Evolutionary conservation across 768 basidiomycete species (phyloP), one percentile per base, ranked within the genome.

Genomic region (Leccinum boreale): DNA sequence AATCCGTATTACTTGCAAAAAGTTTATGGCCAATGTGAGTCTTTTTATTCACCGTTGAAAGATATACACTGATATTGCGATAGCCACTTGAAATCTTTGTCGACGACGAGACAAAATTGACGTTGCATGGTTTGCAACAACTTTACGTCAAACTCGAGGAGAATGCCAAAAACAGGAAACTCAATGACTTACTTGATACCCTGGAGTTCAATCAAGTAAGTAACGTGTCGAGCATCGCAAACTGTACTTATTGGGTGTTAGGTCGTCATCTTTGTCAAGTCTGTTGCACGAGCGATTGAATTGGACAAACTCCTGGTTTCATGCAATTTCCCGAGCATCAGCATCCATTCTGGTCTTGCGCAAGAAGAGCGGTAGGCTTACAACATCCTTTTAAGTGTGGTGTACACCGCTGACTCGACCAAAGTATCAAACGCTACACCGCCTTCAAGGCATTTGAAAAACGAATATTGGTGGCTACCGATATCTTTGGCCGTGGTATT

Each of bases 241-340:
- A 28, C 0, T 50, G 19, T 53, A 26, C 19, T 70, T 6, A 68
- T 33, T 6, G 12, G 15, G 28, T 29, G 15, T 29, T 52, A 98
- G 96, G 97, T 99, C 66, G 96, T 98, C 61, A 99, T 99, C 65
- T 99, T 99, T 63, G 97, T 99, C 58, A 99, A 98, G 75, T 98
- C 96, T 10, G 96, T 98, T 48, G 90, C 91, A 23, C 89, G 97
- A 62, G 97, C 96, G 2, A 94, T 94, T 57, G 94, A 98, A 74
- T 77, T 99, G 60, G 97, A 99, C 78, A 94, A 94, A 72, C 79
- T 99, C 7, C 79, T 99, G 36, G 90, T 95, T 23, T 93, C 94
- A 36, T 99, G 96, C 80, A 96, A 96, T 75, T 99, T 99, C 80
- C 97, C 97, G 1, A 93, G 91, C 68, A 99, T 99, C 69, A 89